A percentile compares a stretch with the other conserved stretches of the same genome.
These are phyloP conservation scores for Amanita fuliginea DNA, from an alignment of 768 basidiomycete species.

Conservation along the genomic window DNA sequence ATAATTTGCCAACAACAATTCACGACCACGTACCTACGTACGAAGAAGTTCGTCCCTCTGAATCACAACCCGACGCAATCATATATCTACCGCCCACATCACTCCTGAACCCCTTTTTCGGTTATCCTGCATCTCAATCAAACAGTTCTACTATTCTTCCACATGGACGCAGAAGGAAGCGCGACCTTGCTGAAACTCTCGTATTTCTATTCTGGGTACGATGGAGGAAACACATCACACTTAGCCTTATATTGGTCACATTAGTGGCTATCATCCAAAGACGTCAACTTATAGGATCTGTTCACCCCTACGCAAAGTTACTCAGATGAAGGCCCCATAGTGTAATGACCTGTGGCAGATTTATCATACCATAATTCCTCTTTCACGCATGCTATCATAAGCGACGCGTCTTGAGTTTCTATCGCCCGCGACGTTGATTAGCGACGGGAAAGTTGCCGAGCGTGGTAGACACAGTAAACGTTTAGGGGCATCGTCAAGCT, in stretches of 20 bases:
- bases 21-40: constrained; percentile 5
- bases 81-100: constrained; percentile 43
- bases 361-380: neutral
- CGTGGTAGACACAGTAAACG: neutral
- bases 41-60: constrained; percentile 8
- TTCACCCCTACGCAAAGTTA: constrained; percentile 13
- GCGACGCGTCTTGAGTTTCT: neutral
- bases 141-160: constrained; percentile 25
- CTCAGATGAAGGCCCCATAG: neutral
- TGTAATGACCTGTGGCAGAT: neutral
- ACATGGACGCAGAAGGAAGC: constrained; percentile 56
- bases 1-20: constrained; percentile 9
- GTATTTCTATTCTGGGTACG: constrained; percentile 53
- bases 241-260: constrained; percentile 21
- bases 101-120: constrained; percentile 61
- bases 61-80: constrained; percentile 11
- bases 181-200: constrained; percentile 57
- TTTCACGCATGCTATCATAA: neutral
- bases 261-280: constrained; percentile 18
- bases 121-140: constrained; percentile 43
- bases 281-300: constrained; percentile 10
- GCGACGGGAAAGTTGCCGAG: too few species aligned
- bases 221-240: constrained; percentile 38
- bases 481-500: neutral
- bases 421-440: neutral